phyloP scores from a whole-genome alignment of 2,329 filamentous ascomycete species.

The Diaporthe ampelina region DNA sequence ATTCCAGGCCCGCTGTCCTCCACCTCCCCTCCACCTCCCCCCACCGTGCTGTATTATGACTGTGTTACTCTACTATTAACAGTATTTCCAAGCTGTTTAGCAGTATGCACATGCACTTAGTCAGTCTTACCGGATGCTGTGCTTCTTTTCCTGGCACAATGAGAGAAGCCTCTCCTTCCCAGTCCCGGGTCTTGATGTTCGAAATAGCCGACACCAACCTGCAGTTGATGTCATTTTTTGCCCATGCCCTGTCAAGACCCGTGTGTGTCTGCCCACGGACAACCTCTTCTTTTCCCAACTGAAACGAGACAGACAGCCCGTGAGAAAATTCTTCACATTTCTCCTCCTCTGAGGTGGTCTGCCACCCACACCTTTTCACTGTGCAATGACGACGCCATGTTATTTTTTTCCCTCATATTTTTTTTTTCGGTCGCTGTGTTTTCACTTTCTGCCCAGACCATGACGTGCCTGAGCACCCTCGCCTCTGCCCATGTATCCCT shows the following conservation, averaged over 20 bases:
- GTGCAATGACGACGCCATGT: constrained; percentile 7
- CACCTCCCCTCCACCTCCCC: background rate
- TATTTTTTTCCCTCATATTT: background rate
- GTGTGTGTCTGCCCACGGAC: background rate
- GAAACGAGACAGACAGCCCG: constrained; percentile 3
- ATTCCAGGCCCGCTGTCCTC: background rate
- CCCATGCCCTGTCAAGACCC: background rate
- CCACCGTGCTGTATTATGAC: background rate
- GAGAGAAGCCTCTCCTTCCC: background rate
- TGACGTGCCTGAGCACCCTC: background rate
- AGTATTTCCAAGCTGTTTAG: background rate
- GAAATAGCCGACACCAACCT: background rate
- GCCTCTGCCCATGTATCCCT: background rate
- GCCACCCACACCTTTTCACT: constrained; percentile 3
- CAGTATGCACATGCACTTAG: constrained; percentile 15
- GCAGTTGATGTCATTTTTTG: constrained; percentile 14
- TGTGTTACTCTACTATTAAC: background rate
- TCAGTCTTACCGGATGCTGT: constrained; percentile 3
- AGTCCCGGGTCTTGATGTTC: background rate
- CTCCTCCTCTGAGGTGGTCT: constrained; percentile 19
- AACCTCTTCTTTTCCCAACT: constrained; percentile 16
- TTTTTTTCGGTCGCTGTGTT: too few species aligned
- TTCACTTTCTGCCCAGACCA: constrained; percentile 2
- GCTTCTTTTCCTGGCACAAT: constrained; percentile 17
- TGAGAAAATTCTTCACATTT: constrained; percentile 18